phyloP scores from a whole-genome alignment of 495 filamentous ascomycete genomes.

The Mycothermus thermophilus region DNA sequence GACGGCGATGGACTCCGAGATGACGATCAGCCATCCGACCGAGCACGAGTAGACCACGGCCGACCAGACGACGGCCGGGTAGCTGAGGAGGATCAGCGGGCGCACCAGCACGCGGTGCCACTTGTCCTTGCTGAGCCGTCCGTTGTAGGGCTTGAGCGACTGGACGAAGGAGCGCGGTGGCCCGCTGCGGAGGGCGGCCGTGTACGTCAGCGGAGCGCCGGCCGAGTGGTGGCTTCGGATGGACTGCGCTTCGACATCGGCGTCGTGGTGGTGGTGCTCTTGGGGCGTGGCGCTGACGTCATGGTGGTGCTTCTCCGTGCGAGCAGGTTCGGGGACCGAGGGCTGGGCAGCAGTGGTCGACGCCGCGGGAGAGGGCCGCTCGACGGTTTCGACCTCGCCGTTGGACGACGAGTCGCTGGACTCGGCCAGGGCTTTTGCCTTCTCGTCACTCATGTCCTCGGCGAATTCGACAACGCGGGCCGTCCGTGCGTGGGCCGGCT shows the following conservation, averaged over 20 bases:
- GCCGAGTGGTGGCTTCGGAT: conserved; percentile 11
- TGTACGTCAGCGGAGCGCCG: conserved; percentile 39
- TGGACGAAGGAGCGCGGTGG: conserved; percentile 55
- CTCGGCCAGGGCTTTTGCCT: background rate
- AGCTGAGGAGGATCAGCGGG: conserved; percentile 74
- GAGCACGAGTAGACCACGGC: conserved; percentile 74
- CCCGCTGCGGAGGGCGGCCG: conserved; percentile 40
- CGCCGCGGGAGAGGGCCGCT: background rate
- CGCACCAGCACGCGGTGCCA: conserved; percentile 66
- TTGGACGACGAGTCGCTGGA: background rate
- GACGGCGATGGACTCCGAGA: conserved; percentile 71
- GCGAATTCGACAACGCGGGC: conserved; percentile 54
- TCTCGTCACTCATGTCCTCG: conserved; percentile 4
- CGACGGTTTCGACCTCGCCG: conserved; percentile 4
- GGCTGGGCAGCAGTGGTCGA: no score
- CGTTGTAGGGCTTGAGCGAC: conserved; percentile 59
- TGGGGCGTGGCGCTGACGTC: background rate
- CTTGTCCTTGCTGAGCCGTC: conserved; percentile 59
- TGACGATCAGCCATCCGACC: conserved; percentile 87
- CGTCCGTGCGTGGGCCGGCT: conserved; percentile 27
- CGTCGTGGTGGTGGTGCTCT: conserved; percentile 9
- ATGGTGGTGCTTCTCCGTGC: background rate
- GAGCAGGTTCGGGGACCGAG: background rate
- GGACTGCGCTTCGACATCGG: conserved; percentile 25
- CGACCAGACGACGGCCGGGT: conserved; percentile 86